A percentile compares a stretch with the other conserved stretches of the same genome.
Conservation (phyloP, 306 rosid species). For the Inga laurina region DNA sequence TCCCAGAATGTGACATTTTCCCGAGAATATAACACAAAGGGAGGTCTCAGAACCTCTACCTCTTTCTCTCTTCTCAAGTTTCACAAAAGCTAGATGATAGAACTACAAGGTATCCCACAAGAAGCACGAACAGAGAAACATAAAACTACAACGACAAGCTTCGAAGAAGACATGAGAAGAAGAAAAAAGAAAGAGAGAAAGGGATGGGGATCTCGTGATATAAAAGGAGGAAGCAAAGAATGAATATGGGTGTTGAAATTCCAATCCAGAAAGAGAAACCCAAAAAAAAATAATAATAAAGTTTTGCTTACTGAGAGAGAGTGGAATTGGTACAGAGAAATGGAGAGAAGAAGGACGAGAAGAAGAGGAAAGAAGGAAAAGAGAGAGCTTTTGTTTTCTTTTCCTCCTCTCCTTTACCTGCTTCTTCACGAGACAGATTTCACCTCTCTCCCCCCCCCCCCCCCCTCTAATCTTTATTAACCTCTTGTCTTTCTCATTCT, state of each 20-base stretch:
- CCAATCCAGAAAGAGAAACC: constrained; percentile 16
- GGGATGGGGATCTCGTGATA: constrained; percentile 77
- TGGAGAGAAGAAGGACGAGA: neutral
- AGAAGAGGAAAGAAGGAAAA: neutral
- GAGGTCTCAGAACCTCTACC: constrained; percentile 4
- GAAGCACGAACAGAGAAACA: neutral
- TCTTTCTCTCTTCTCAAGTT: neutral
- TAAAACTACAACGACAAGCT: constrained; percentile 17
- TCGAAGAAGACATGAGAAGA: constrained; percentile 36
- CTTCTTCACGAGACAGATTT: constrained; percentile 29
- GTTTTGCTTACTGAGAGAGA: neutral
- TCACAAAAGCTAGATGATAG: constrained; percentile 42
- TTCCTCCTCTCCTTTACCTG: constrained; percentile 12
- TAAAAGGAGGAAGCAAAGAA: constrained; percentile 70
- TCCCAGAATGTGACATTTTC: constrained; percentile 71
- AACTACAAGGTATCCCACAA: constrained; percentile 7
- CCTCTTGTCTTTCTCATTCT: neutral
- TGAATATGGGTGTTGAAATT: constrained; percentile 50
- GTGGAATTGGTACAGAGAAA: constrained; percentile 14
- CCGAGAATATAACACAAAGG: constrained; percentile 9
- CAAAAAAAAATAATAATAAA: neutral
- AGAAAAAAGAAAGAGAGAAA: constrained; percentile 26
- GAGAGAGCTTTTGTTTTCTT: constrained; percentile 3
- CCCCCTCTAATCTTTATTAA: neutral
- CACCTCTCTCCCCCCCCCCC: neutral